Evolutionary conservation across 2,329 filamentous ascomycete genomes (phyloP).

Genomic region (Drechmeria coniospora): DNA sequence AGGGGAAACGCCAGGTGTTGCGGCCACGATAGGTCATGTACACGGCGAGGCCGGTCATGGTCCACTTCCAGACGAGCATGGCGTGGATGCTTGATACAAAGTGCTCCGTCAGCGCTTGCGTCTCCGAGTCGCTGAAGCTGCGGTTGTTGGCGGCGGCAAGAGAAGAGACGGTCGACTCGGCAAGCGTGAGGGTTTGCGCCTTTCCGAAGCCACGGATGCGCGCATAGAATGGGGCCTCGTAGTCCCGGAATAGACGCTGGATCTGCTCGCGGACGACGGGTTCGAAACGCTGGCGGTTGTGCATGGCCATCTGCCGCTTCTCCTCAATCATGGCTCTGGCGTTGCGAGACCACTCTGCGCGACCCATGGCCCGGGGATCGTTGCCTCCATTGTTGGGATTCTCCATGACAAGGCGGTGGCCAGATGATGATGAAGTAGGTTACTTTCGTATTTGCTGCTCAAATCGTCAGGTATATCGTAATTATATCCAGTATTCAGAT

Average conservation of each 20-base stretch:
- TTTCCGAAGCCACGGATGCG: constrained; percentile 13
- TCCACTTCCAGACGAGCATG: constrained; percentile 14
- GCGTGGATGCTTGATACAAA: constrained; percentile 15
- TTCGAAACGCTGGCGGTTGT: constrained; percentile 14
- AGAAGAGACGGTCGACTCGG: constrained; percentile 12
- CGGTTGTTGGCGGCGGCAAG: constrained; percentile 15
- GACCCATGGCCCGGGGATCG: constrained; percentile 6
- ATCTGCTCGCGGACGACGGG: constrained; percentile 16
- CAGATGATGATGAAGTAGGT: neutral
- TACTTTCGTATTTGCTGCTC: no score
- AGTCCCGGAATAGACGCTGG: constrained; percentile 15
- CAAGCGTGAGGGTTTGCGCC: constrained; percentile 12
- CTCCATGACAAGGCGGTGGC: constrained; percentile 6
- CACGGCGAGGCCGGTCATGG: constrained; percentile 10
- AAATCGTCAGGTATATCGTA: no score
- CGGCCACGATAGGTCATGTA: constrained; percentile 14
- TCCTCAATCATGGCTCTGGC: constrained; percentile 16
- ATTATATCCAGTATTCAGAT: no score
- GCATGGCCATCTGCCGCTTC: constrained; percentile 14
- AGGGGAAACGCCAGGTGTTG: constrained; percentile 22
- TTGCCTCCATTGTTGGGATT: constrained; percentile 12
- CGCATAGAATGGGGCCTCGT: constrained; percentile 17
- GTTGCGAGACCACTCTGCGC: constrained; percentile 8
- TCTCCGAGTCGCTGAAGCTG: constrained; percentile 19
- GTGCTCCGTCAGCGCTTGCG: constrained; percentile 19